Evolutionary conservation across 495 filamentous ascomycete species (phyloP).

Genomic region (Cercophora sp.): DNA sequence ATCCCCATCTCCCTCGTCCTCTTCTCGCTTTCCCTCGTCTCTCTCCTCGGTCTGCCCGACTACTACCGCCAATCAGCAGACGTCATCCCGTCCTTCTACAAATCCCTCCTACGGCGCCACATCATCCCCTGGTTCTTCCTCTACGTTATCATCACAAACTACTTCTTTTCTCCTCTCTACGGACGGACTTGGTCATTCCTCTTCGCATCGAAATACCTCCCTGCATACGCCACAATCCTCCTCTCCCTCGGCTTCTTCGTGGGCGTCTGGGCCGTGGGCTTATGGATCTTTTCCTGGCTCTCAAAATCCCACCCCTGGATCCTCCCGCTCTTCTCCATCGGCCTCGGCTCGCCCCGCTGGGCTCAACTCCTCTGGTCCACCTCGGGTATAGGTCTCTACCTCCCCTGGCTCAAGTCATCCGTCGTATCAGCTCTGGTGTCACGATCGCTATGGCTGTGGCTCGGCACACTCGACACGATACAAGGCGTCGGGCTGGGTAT

Average conservation of each 20-base stretch:
- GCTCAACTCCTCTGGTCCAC: slow-evolving; percentile 62
- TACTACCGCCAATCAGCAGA: slow-evolving; percentile 66
- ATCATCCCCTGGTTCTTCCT: slow-evolving; percentile 58
- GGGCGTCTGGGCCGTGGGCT: slow-evolving; percentile 46
- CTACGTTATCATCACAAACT: slow-evolving; percentile 60
- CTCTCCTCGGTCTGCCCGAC: slow-evolving; percentile 55
- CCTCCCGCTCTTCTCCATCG: slow-evolving; percentile 62
- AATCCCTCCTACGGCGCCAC: slow-evolving; percentile 51
- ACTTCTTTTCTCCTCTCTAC: slow-evolving; percentile 54
- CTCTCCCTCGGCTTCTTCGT: slow-evolving; percentile 56
- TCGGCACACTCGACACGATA: slow-evolving; percentile 59
- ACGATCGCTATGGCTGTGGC: slow-evolving; percentile 60
- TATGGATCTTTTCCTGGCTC: slow-evolving; percentile 44
- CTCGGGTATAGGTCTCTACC: slow-evolving; percentile 52
- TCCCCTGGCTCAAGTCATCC: slow-evolving; percentile 55
- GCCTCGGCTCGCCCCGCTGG: slow-evolving; percentile 61
- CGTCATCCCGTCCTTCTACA: slow-evolving; percentile 58
- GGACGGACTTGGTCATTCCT: slow-evolving; percentile 59
- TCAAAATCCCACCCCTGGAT: slow-evolving; percentile 63
- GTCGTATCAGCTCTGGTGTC: slow-evolving; percentile 50
- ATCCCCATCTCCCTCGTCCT: slow-evolving; percentile 48
- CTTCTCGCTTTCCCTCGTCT: slow-evolving; percentile 44
- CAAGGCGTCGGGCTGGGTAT: slow-evolving; percentile 62
- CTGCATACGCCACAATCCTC: slow-evolving; percentile 46
- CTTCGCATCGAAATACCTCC: slow-evolving; percentile 46